Conservation (phyloP, 2,329 filamentous ascomycete genomes). For the Mollisiaceae sp. region DNA sequence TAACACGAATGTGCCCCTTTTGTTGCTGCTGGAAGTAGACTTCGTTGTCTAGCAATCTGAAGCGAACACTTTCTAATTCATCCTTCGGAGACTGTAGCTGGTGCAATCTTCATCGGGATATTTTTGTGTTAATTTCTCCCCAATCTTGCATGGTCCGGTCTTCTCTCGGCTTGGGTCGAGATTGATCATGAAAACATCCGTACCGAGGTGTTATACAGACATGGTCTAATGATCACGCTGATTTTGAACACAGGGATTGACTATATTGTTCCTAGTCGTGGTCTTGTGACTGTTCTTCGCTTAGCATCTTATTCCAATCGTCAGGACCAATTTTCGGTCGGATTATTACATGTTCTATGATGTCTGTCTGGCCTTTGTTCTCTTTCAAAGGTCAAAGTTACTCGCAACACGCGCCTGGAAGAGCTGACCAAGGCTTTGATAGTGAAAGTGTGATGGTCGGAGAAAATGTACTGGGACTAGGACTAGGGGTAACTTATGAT, state of each 20-base stretch:
- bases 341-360: slow-evolving; percentile 50
- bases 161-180: slow-evolving; percentile 24
- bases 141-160: slow-evolving; percentile 20
- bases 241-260: slow-evolving; percentile 26
- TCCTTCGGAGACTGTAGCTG: slow-evolving; percentile 10
- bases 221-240: background rate
- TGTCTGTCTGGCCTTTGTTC: slow-evolving; percentile 38
- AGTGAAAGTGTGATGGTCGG: slow-evolving; percentile 44
- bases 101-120: slow-evolving; percentile 48
- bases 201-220: slow-evolving; percentile 33
- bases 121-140: slow-evolving; percentile 46
- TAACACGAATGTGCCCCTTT: slow-evolving; percentile 31
- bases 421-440: slow-evolving; percentile 50
- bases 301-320: slow-evolving; percentile 48
- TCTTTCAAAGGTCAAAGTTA: slow-evolving; percentile 39
- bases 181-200: slow-evolving; percentile 25
- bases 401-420: slow-evolving; percentile 49
- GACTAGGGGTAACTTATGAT: too few relatives aligned
- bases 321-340: slow-evolving; percentile 46
- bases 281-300: slow-evolving; percentile 48
- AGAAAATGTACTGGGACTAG: too few relatives aligned
- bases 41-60: slow-evolving; percentile 37
- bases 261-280: slow-evolving; percentile 47
- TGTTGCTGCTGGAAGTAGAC: too few relatives aligned
- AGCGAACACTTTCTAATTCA: slow-evolving; percentile 16